Conservation (phyloP, 1,284 basidiomycete genomes). For the Pascua guehoae region DNA sequence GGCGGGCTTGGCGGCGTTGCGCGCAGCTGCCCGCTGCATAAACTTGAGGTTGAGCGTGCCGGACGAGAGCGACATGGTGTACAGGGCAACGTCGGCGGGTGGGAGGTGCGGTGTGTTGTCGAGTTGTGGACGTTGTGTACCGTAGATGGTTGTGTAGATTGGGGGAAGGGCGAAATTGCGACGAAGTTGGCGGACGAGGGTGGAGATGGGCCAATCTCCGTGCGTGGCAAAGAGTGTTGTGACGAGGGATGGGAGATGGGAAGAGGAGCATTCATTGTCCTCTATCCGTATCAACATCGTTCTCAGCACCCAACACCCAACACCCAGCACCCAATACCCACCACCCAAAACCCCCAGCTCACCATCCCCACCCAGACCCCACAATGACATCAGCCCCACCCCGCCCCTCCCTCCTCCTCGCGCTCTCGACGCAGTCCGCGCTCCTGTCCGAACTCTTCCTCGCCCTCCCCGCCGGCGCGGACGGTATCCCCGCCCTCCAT, state of each 20-base stretch:
- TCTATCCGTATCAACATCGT: not conserved
- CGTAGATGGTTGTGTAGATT: not conserved
- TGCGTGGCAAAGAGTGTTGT: not conserved
- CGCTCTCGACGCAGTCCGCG: conserved; percentile 35
- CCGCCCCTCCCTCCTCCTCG: conserved; percentile 32
- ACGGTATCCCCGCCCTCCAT: conserved; percentile 18
- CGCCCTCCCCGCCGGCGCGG: conserved; percentile 12
- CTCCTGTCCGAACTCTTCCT: conserved; percentile 37
- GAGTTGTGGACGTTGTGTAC: not conserved
- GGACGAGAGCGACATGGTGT: conserved; percentile 35
- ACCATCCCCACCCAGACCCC: not conserved
- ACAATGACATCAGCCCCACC: conserved; percentile 14
- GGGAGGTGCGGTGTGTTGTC: not conserved
- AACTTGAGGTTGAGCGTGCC: conserved; percentile 47
- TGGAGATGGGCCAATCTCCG: conserved; percentile 3
- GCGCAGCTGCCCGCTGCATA: conserved; percentile 45
- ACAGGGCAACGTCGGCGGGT: too few relatives aligned
- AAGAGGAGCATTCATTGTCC: too few relatives aligned
- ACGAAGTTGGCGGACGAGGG: not conserved
- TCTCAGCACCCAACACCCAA: not conserved
- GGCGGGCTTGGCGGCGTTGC: conserved; percentile 5
- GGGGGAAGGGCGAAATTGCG: not conserved
- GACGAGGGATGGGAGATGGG: too few relatives aligned
- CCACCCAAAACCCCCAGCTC: too few relatives aligned
- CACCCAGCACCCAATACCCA: too few relatives aligned